phyloP scores from a whole-genome alignment of 192 early-diverging fungal genomes.

The Fimicolochytrium jonesii region DNA sequence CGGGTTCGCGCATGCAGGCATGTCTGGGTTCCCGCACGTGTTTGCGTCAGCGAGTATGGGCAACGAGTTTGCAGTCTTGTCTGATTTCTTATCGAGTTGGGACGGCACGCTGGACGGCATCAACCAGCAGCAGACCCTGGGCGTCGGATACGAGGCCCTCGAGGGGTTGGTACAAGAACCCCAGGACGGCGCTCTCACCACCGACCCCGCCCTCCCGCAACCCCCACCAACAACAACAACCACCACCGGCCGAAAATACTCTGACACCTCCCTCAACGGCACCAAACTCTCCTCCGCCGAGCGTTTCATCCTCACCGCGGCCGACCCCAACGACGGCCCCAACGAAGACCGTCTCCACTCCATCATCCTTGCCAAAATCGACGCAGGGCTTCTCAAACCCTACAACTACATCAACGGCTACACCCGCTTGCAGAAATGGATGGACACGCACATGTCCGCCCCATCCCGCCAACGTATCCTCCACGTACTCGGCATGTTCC shows the following conservation, averaged over 20 bases:
- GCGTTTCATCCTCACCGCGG: slow-evolving; percentile 86
- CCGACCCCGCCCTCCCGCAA: slow-evolving; percentile 1
- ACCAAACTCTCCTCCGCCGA: slow-evolving; percentile 59
- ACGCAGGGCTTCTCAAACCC: slow-evolving; percentile 93
- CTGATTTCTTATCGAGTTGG: slow-evolving; percentile 41
- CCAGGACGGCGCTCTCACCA: too few relatives aligned
- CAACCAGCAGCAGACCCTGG: too few relatives aligned
- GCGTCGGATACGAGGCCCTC: too few relatives aligned
- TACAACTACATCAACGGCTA: slow-evolving; percentile 95
- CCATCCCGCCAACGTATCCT: slow-evolving; percentile 72
- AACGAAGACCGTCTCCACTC: slow-evolving; percentile 81
- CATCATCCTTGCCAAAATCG: slow-evolving; percentile 92
- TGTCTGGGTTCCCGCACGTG: slow-evolving; percentile 53
- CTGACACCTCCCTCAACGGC: neutral
- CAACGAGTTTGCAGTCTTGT: slow-evolving; percentile 75
- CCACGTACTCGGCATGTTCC: slow-evolving; percentile 82
- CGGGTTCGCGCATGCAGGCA: slow-evolving; percentile 13
- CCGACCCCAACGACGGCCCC: slow-evolving; percentile 77
- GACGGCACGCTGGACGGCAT: slow-evolving; percentile 13
- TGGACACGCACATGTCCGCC: slow-evolving; percentile 81
- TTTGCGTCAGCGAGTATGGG: slow-evolving; percentile 77
- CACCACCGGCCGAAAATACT: neutral
- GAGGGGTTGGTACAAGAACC: too few relatives aligned
- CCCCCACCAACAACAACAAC: too few relatives aligned
- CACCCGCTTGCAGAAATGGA: slow-evolving; percentile 80